These are phyloP conservation scores for Botryotinia narcissicola DNA, from an alignment of 2,329 filamentous ascomycete species.

Conservation along the genomic window DNA sequence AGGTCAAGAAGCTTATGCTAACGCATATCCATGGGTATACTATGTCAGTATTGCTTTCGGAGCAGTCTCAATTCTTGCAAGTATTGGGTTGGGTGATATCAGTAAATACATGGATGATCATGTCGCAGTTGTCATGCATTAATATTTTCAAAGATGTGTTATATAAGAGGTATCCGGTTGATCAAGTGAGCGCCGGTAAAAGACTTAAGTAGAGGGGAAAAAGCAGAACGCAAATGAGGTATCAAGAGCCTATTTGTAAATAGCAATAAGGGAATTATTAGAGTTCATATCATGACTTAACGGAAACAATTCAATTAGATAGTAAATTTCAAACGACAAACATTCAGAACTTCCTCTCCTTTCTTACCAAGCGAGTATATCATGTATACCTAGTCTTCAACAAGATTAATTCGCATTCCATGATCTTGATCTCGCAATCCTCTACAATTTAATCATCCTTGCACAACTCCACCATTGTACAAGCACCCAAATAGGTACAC, in stretches of 20 bases:
- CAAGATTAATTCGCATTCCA: background rate
- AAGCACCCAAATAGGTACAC: background rate
- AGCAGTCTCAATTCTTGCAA: constrained; percentile 52
- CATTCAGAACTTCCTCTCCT: background rate
- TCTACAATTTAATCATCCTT: background rate
- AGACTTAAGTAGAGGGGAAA: background rate
- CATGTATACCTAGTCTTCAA: too few relatives aligned
- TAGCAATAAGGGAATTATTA: background rate
- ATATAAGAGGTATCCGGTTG: background rate
- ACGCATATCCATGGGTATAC: constrained; percentile 61
- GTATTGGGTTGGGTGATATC: constrained; percentile 59
- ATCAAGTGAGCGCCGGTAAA: background rate
- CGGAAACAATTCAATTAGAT: background rate
- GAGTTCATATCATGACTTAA: background rate
- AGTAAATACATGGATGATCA: constrained; percentile 57
- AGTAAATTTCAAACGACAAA: background rate
- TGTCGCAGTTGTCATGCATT: constrained; percentile 45
- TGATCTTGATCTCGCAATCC: background rate
- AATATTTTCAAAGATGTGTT: background rate
- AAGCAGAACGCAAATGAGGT: background rate
- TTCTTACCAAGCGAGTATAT: background rate
- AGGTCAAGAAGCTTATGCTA: constrained; percentile 55
- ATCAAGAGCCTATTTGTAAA: background rate
- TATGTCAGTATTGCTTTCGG: constrained; percentile 63
- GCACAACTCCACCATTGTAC: background rate